Evolutionary conservation across 306 rosid species (phyloP).

Genomic region (Dalbergia oliveri): DNA sequence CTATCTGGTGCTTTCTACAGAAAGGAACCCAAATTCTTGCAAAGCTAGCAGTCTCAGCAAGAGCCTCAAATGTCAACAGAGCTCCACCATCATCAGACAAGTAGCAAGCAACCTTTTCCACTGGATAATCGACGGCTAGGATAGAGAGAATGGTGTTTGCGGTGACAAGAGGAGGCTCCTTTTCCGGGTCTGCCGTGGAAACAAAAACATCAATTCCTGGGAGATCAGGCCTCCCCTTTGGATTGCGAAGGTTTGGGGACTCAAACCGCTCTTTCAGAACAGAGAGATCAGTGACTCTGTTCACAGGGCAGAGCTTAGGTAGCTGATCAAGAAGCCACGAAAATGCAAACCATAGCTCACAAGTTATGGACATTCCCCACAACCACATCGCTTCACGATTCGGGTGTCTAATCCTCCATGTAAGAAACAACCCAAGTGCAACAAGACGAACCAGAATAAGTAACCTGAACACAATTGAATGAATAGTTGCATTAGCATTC

Average conservation of each 20-base stretch:
- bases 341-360: constrained; percentile 89
- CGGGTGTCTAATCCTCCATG: constrained; percentile 86
- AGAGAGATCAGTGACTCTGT: constrained; percentile 78
- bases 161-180: constrained; percentile 90
- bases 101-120: constrained; percentile 87
- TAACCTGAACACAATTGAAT: constrained; percentile 54
- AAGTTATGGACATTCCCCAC: constrained; percentile 86
- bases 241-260: constrained; percentile 79
- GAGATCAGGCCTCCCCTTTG: constrained; percentile 85
- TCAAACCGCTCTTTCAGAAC: constrained; percentile 78
- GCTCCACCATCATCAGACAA: constrained; percentile 94
- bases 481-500: neutral
- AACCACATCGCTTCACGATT: constrained; percentile 87
- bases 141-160: constrained; percentile 89
- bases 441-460: constrained; percentile 70
- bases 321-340: constrained; percentile 90
- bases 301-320: constrained; percentile 88
- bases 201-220: constrained; percentile 89
- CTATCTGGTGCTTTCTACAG: constrained; percentile 75
- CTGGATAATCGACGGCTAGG: constrained; percentile 84
- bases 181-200: constrained; percentile 90
- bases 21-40: constrained; percentile 87
- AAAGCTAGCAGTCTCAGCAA: constrained; percentile 88
- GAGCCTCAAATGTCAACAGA: constrained; percentile 81
- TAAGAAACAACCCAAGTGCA: constrained; percentile 76